Base-by-base conservation (phyloP, 2,329 filamentous ascomycete genomes). In the Fusarium tanahbumbuense region DNA sequence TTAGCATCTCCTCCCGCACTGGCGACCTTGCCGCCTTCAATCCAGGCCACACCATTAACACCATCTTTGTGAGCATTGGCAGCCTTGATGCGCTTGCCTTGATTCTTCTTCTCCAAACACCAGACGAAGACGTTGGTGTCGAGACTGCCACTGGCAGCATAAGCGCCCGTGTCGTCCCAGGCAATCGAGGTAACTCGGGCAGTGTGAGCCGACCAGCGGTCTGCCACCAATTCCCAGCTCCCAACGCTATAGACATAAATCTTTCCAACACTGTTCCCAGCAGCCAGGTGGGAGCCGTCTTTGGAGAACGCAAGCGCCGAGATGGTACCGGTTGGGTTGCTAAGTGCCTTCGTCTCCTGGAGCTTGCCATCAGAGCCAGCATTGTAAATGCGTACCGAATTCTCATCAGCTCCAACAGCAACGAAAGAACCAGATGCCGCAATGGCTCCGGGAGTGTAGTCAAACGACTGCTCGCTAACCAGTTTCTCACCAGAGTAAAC, bases 31-130 rank as follows among this genome's bases (percentile, higher is more conserved):
- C 85, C 84, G 11, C 87, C 88, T 28, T 86, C 86, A 16, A 93
- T 85, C 94, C 95, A 99, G 15, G 87, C 87, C 18, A 98, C 91
- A 18, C 93, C 95, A 72, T 92, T 93, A 20, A 98, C 94, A 12
- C 96, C 96, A 77, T 98, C 96, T 82, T 98, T 98, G 83, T 99
- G 96, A 52, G 95, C 94, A 77, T 97, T 97, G 23, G 89, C 82
- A 16, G 90, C 91, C 83, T 96, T 95, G 72, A 97, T 88, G 72
- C 95, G 88, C 80, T 92, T 92, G 4, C 93, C 94, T 1, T 95
- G 95, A 75, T 93, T 91, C 67, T 81, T 86, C 77, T 93, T 92
- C 41, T 83, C 85, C 59, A 98, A 81, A 78, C 93, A 97, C 93
- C 96, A 99, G 30, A 97, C 90, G 78, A 93, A 94, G 22, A 99